phyloP scores from a whole-genome alignment of 2,329 filamentous ascomycete species.

The Cercospora sojina region DNA sequence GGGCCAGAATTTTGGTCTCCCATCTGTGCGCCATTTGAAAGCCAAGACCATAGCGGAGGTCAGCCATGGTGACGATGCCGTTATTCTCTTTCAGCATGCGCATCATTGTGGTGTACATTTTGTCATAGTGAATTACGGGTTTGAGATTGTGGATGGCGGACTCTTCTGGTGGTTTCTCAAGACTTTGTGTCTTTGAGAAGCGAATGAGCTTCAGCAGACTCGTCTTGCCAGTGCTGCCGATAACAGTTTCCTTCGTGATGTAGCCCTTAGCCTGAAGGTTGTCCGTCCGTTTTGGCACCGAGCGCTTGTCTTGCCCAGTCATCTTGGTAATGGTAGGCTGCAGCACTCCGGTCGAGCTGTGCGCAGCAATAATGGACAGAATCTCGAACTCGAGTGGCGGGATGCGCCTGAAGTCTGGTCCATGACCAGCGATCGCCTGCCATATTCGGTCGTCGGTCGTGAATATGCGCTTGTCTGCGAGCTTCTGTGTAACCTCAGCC shows the following conservation, averaged over 20 bases:
- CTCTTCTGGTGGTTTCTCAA: constrained; percentile 12
- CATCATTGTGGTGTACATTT: constrained; percentile 52
- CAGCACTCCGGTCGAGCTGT: constrained; percentile 55
- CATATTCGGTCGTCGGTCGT: constrained; percentile 59
- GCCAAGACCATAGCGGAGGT: constrained; percentile 51
- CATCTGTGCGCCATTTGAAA: constrained; percentile 36
- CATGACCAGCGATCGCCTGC: constrained; percentile 61
- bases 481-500: constrained; percentile 5
- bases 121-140: constrained; percentile 45
- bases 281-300: constrained; percentile 61
- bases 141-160: constrained; percentile 17
- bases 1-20: constrained; percentile 42
- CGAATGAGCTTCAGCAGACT: constrained; percentile 57
- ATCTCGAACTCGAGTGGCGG: constrained; percentile 56
- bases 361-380: constrained; percentile 59
- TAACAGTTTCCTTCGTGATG: constrained; percentile 57
- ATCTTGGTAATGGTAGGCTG: constrained; percentile 56
- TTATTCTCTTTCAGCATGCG: constrained; percentile 49
- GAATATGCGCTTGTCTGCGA: constrained; percentile 43
- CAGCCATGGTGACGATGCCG: constrained; percentile 53
- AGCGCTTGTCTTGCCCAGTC: constrained; percentile 64
- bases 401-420: constrained; percentile 55
- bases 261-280: constrained; percentile 58
- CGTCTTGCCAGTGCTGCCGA: constrained; percentile 52
- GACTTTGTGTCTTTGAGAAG: constrained; percentile 37